phyloP scores from a whole-genome alignment of 768 basidiomycete genomes.

The Lactarius sp. region DNA sequence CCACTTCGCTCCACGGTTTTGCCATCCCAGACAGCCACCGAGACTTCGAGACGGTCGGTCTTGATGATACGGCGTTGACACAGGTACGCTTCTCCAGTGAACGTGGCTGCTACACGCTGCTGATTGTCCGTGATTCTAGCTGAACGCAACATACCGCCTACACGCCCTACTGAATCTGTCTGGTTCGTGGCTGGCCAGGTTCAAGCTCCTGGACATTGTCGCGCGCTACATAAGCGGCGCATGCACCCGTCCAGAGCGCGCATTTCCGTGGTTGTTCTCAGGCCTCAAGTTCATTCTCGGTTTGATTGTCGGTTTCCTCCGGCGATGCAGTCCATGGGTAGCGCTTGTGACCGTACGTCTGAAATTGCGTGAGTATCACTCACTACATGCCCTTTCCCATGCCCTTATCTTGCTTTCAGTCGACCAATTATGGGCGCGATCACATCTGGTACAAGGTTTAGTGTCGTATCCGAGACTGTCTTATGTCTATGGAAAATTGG shows the following conservation, averaged over 20 bases:
- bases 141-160: slow-evolving; percentile 23
- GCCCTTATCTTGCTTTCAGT: slow-evolving; percentile 11
- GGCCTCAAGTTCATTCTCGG: slow-evolving; percentile 3
- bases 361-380: slow-evolving; percentile 11
- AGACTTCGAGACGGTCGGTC: slow-evolving; percentile 12
- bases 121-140: slow-evolving; percentile 7
- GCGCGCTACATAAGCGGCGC: slow-evolving; percentile 4
- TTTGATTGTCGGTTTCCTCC: background rate
- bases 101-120: background rate
- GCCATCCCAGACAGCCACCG: slow-evolving; percentile 8
- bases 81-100: slow-evolving; percentile 3
- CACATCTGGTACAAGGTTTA: slow-evolving; percentile 16
- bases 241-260: background rate
- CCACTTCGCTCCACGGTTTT: background rate
- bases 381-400: background rate
- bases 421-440: slow-evolving; percentile 22
- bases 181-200: slow-evolving; percentile 23
- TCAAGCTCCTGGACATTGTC: slow-evolving; percentile 21
- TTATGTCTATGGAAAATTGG: slow-evolving; percentile 23
- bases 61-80: slow-evolving; percentile 14
- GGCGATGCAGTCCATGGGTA: slow-evolving; percentile 3
- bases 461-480: slow-evolving; percentile 18
- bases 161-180: slow-evolving; percentile 20
- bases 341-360: background rate
- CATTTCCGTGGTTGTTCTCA: slow-evolving; percentile 9